Evolutionary conservation across 345 rosid species (phyloP), one percentile per base, ranked within the genome.

Genomic region (Cardamine resedifolia): DNA sequence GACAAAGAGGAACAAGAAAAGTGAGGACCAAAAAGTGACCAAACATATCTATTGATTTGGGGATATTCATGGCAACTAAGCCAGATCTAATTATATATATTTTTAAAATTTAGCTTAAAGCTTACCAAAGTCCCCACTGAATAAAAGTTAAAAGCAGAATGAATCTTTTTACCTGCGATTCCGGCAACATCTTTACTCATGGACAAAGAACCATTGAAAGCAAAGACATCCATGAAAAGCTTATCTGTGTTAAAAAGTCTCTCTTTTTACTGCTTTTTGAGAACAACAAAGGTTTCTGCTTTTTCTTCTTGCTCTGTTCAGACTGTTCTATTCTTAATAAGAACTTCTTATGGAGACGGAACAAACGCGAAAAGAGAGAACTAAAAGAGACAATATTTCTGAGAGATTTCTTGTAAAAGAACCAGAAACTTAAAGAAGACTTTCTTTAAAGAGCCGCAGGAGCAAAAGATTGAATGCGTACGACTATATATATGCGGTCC

Each of bases 101-200:
- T 44, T 7, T 21, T 10, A 56, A 47, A 47, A 61, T 58, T 15
- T 60, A 60, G 72, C 72, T 14, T 21, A 36, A 64, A 53, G 18
- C 0, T 58, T 9, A 16, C 55, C 28, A 11, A 45, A 53, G 49
- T 72, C 3, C 10, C 4, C 11, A 27, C 28, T 20, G 30, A 51
- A 39, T 18, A 69, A 18, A 44, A n/a, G 2, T 44, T n/a, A 44
- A 44, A 44, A 44, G 48, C 20, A 44, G 68, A 16, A n/a, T 48
- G 2, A 70, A 51, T 9, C 7, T 3, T n/a, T 19, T 19, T 72
- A 81, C 85, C 85, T 38, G 85, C 91, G 59, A 88, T 73, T 80
- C 97, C 97, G 57, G 94, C 96, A 55, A 84, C 86, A 86, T 84
- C 88, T 59, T 75, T 82, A 62, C 77, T 81, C 72, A 72, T 33